Evolutionary conservation across 306 rosid species (phyloP), one percentile per base, ranked within the genome.

Genomic region (Acacia acuminata): DNA sequence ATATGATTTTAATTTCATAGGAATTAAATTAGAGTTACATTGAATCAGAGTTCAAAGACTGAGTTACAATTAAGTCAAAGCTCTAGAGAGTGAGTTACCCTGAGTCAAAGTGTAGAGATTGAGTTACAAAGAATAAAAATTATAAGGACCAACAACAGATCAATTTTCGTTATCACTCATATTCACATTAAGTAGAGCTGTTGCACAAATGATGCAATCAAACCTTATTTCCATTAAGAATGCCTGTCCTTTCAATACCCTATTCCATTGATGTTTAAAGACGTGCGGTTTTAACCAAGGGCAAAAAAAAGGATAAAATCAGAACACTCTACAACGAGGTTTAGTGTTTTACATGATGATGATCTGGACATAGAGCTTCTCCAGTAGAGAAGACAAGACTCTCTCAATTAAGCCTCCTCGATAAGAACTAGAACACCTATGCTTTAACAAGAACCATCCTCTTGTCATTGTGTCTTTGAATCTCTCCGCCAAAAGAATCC

Each of bases 291-390:
- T 44, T 48, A 73, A 73, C 55, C 45, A 38, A 48, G 53, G 53
- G 4, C 22, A 51, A 51, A 51, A 17, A 50, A 16, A 8, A 10
- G 24, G 32, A 14, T 0, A 70, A 70, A 40, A 42, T 40, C 34
- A 43, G 4, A 43, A 42, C 55, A 43, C 75, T 43, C 20, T 43
- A 15, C 7, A 19, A 42, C 5, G 34, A 15, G 71, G 81, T 85
- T 30, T 64, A 64, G 40, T 14, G 20, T 86, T 88, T 92, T 76
- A 43, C 75, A 20, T 43, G 53, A 53, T 47, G 16, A 67, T 22
- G 34, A 70, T 70, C 32, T 71, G 75, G n/a, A 71, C 56, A 71
- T 42, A 44, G 11, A 44, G 38, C n/a, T 71, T 24, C n/a, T 44
- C 36, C 56, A 12, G 53, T 17, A 10, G 75, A 71, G 36, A 44